These are phyloP conservation scores for Colletotrichum godetiae DNA, from an alignment of 2,329 filamentous ascomycete genomes.

Conservation along the genomic window DNA sequence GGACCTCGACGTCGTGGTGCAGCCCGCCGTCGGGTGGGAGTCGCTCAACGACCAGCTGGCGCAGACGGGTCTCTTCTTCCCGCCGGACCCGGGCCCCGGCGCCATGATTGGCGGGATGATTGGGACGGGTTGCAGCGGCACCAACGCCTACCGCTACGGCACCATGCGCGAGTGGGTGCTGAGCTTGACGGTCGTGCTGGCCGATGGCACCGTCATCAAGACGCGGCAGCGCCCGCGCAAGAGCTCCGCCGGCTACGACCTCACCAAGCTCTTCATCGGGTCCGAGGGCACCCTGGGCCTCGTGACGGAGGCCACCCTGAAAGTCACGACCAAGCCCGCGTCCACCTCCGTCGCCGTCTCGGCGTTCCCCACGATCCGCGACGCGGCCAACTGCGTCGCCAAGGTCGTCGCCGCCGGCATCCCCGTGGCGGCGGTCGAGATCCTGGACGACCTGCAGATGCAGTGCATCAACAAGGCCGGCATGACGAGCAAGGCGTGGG, in stretches of 20 bases:
- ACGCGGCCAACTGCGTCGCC: slow-evolving; percentile 83
- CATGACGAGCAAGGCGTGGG: slow-evolving; percentile 74
- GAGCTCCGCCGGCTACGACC: slow-evolving; percentile 90
- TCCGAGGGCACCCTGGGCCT: slow-evolving; percentile 92
- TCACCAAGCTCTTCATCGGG: slow-evolving; percentile 90
- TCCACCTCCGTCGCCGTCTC: slow-evolving; percentile 84
- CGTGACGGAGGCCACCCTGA: slow-evolving; percentile 90
- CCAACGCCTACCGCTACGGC: slow-evolving; percentile 91
- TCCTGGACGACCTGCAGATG: slow-evolving; percentile 94
- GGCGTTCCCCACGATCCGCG: slow-evolving; percentile 67
- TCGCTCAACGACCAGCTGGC: slow-evolving; percentile 81
- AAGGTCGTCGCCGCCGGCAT: slow-evolving; percentile 84
- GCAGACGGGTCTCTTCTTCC: slow-evolving; percentile 85
- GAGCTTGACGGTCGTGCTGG: slow-evolving; percentile 86
- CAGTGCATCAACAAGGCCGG: slow-evolving; percentile 74
- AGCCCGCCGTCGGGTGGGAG: slow-evolving; percentile 90
- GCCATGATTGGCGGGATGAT: slow-evolving; percentile 94
- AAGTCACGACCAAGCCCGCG: slow-evolving; percentile 84
- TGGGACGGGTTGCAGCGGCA: slow-evolving; percentile 79
- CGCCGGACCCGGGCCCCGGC: slow-evolving; percentile 89
- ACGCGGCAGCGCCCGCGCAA: slow-evolving; percentile 90
- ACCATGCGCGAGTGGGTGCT: slow-evolving; percentile 97
- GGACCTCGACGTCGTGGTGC: slow-evolving; percentile 80
- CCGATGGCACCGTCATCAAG: slow-evolving; percentile 90
- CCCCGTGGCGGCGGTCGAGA: slow-evolving; percentile 90